A percentile compares a stretch with the other conserved stretches of the same genome.
phyloP scores from a whole-genome alignment of 768 basidiomycete species.

The Gymnopilus junonius region DNA sequence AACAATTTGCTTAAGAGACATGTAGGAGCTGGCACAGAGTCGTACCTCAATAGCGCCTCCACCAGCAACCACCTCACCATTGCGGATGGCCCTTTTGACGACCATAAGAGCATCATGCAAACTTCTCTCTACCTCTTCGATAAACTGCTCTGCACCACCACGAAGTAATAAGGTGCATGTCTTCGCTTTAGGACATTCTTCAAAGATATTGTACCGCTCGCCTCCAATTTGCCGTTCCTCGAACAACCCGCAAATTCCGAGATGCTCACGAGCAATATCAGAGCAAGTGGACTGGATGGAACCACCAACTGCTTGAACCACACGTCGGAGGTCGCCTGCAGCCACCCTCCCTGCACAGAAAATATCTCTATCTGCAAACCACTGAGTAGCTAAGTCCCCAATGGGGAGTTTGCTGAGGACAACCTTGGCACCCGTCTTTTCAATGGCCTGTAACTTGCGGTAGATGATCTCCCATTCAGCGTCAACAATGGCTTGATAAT shows the following conservation, averaged over 20 bases:
- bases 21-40: not conserved
- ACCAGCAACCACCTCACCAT: constrained; percentile 95
- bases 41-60: constrained; percentile 95
- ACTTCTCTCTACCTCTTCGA: constrained; percentile 97
- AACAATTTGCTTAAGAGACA: not conserved
- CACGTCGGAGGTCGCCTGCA: constrained; percentile 87
- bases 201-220: constrained; percentile 95
- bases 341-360: constrained; percentile 98
- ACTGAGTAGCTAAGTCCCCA: constrained; percentile 97
- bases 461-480: constrained; percentile 99
- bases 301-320: constrained; percentile 95
- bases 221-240: constrained; percentile 97
- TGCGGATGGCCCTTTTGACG: constrained; percentile 96
- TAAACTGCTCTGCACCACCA: constrained; percentile 98
- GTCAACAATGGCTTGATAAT: constrained; percentile 99
- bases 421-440: constrained; percentile 95
- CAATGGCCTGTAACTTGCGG: constrained; percentile 94
- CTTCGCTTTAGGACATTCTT: constrained; percentile 91
- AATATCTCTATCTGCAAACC: constrained; percentile 98
- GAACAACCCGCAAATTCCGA: constrained; percentile 92
- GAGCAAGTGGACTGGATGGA: constrained; percentile 94
- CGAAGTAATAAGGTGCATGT: constrained; percentile 94
- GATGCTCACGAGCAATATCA: constrained; percentile 87
- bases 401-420: constrained; percentile 98
- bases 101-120: constrained; percentile 99